Percentiles rank a stretch among this genome's conserved stretches.
Evolutionary conservation across 2,329 filamentous ascomycete species (phyloP).

Genomic region (Cladobotryum mycophilum): DNA sequence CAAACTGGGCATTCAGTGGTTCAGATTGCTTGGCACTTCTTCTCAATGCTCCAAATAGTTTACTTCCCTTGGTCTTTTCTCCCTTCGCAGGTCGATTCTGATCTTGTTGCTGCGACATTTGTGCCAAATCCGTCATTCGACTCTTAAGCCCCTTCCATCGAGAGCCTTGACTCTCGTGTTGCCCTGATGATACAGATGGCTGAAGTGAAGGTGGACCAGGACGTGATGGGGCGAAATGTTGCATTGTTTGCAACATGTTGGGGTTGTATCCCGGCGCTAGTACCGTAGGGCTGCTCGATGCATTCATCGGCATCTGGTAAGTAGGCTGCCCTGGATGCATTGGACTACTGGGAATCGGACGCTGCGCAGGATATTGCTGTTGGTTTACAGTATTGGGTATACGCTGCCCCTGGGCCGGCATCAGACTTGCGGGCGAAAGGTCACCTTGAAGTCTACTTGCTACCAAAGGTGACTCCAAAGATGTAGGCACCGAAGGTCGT

Average conservation of each 20-base stretch:
- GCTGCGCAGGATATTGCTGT: too few species aligned
- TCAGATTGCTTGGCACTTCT: slow-evolving; percentile 20
- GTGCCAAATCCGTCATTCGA: slow-evolving; percentile 24
- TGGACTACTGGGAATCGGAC: too few species aligned
- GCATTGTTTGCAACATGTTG: too few species aligned
- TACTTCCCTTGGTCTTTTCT: slow-evolving; percentile 15
- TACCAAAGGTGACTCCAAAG: not conserved
- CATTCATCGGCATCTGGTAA: not conserved
- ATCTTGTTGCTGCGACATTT: slow-evolving; percentile 3
- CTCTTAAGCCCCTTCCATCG: slow-evolving; percentile 28
- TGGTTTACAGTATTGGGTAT: too few species aligned
- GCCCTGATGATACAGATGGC: not conserved
- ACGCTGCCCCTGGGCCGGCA: too few species aligned
- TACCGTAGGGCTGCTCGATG: not conserved
- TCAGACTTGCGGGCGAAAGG: too few species aligned
- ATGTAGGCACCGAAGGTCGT: not conserved
- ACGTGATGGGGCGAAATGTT: not conserved
- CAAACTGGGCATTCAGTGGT: not conserved
- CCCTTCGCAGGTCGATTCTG: slow-evolving; percentile 8
- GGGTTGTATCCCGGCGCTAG: too few species aligned
- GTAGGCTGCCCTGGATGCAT: not conserved
- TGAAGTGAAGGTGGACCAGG: not conserved
- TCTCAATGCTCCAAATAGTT: slow-evolving; percentile 27
- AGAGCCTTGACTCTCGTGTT: slow-evolving; percentile 13
- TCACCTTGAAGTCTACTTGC: not conserved